Evolutionary conservation across 202 grass and related monocot genomes (phyloP), one percentile per base, ranked within the genome.

Genomic region (Panicum hallii): DNA sequence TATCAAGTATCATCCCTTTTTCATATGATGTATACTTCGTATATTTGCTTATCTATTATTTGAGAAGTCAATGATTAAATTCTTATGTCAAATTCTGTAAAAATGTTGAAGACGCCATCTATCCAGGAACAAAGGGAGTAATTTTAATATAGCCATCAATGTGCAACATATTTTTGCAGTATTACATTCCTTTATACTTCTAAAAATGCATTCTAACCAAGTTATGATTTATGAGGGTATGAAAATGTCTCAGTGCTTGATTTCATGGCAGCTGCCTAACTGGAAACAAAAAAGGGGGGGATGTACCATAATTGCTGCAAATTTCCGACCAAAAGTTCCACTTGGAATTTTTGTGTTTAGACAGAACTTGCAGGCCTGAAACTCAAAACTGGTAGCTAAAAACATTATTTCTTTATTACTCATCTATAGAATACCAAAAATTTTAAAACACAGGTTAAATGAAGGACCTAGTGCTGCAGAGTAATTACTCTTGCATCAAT

Each of bases 401-500:
- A 38, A 38, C 36, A 38, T 38, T 38, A 38, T 38, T 38, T 38
- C 36, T 38, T 38, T 38, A 38, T 38, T 38, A 38, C 2, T 38
- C 36, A 38, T 38, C 36, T 38, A 38, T 38, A 38, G 36, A 38
- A 40, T n/a, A 55, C 16, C 11, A 38, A 26, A 19, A 20, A 12
- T 12, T 54, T 62, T 62, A 63, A 15, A 15, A 14, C 23, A 61
- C 28, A 63, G 26, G 5, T 63, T 54, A 54, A 40, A 50, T 55
- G 9, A 36, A 74, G 44, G 44, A 72, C 44, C 22, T 50, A 43
- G 6, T 73, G 40, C 67, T 56, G 40, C 72, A 78, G 34, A 69
- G 63, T 72, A 70, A 10, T 63, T 64, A 78, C 38, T 88, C 10
- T 79, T 88, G 40, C 38, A 67, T 67, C 38, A 48, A 65, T 67